These are phyloP conservation scores for Pyrrhoderma noxium DNA, from an alignment of 1,284 basidiomycete species.

Conservation along the genomic window DNA sequence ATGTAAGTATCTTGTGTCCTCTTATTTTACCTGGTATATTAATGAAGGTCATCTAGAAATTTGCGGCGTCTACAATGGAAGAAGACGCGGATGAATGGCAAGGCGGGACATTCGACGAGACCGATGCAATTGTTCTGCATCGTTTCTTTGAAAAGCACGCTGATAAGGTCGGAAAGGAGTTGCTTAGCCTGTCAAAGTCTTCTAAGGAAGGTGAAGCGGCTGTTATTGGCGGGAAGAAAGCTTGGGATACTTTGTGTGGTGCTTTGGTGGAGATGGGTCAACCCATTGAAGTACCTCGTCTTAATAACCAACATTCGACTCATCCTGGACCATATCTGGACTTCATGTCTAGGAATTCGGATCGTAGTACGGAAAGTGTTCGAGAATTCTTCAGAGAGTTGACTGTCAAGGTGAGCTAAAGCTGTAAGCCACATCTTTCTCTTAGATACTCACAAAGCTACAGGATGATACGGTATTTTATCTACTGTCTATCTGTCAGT, in stretches of 20 bases:
- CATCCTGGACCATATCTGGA: conserved; percentile 59
- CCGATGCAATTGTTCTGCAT: conserved; percentile 74
- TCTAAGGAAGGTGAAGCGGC: conserved; percentile 51
- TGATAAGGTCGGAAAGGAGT: conserved; percentile 78
- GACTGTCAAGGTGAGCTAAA: conserved; percentile 28
- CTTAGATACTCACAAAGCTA: neutral
- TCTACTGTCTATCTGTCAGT: conserved; percentile 54
- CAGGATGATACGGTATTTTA: conserved; percentile 53
- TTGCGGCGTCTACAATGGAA: conserved; percentile 37
- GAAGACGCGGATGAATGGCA: conserved; percentile 66
- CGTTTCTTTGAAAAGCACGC: conserved; percentile 78
- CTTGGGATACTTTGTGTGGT: conserved; percentile 71
- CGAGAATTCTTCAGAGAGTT: conserved; percentile 65
- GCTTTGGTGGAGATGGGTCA: conserved; percentile 72
- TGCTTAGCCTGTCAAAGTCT: conserved; percentile 64
- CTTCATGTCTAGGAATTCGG: conserved; percentile 62
- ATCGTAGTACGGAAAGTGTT: conserved; percentile 56
- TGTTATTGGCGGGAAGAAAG: conserved; percentile 59
- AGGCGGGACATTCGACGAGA: conserved; percentile 69
- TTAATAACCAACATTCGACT: conserved; percentile 41
- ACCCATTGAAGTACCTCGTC: conserved; percentile 56
- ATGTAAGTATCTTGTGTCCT: conserved; percentile 40
- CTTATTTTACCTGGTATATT: neutral
- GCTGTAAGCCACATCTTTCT: conserved; percentile 1
- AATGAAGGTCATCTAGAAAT: conserved; percentile 38